Base-by-base conservation (phyloP, 306 rosid genomes). In the Benincasa hispida region DNA sequence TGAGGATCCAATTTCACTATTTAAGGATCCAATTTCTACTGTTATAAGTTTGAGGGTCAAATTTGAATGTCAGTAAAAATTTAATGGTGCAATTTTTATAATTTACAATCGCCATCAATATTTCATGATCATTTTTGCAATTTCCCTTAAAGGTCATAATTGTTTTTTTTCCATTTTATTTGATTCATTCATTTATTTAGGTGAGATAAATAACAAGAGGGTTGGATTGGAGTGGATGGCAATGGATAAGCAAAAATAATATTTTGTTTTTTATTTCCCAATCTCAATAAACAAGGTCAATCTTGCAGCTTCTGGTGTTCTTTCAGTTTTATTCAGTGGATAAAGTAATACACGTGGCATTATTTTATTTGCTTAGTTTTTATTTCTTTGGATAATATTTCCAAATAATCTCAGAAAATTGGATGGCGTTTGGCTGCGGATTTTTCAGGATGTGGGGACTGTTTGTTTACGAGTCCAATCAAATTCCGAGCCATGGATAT, bases 331-430 rank as follows among this genome's bases (percentile, higher is more conserved):
- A 57, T 21, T 1, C 0, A 53, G 60, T 74, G 80, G 99, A 94
- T 94, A 92, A 79, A 77, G 65, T 3, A 11, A 34, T 73, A 78
- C 37, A 88, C 89, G 87, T 94, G 99, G 88, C 97, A 21, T 4
- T 0, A 5, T 24, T 24, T 77, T 75, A 90, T 94, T 94, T 30
- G 97, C 75, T 41, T 14, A 13, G 10, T 35, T 8, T 41, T 35
- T 51, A 14, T 83, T 59, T 17, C 81, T 74, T 42, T 75, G 82
- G 82, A 54, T 74, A 54, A 34, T 84, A 83, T 83, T 61, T 90
- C 83, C 72, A 83, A 92, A 89, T 88, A 86, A 84, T 81, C 48
- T 56, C 47, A 15, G 14, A 6, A 48, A 34, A 75, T 45, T 77
- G 70, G 63, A 70, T 56, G 79, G 77, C 66, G 65, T 32, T 74